Conservation (phyloP, 2,329 filamentous ascomycete species). For the Ascochyta lentis region DNA sequence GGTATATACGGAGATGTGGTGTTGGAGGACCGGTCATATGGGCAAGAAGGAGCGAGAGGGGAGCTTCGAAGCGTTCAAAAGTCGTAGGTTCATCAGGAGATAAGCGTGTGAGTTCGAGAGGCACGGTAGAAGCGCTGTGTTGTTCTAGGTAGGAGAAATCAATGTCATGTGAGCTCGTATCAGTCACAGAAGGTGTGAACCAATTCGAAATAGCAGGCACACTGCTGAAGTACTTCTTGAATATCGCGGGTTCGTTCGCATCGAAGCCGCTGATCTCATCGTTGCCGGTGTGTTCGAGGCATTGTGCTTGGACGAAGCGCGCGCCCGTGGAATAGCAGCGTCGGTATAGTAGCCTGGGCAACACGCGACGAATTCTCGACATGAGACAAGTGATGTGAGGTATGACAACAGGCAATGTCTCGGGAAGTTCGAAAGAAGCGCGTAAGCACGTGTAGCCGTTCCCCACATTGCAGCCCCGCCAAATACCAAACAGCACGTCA, state of each 20-base stretch:
- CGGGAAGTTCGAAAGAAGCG: constrained; percentile 15
- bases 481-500: constrained; percentile 22
- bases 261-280: constrained; percentile 25
- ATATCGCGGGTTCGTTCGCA: constrained; percentile 27
- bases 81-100: constrained; percentile 38
- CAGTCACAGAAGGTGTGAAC: constrained; percentile 27
- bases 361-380: constrained; percentile 4
- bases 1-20: constrained; percentile 66
- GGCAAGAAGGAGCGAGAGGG: constrained; percentile 69
- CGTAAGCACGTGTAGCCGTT: constrained; percentile 31
- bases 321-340: constrained; percentile 18
- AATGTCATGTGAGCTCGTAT: constrained; percentile 20
- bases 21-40: constrained; percentile 52
- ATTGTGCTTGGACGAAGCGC: constrained; percentile 19
- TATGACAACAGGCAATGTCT: constrained; percentile 4
- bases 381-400: constrained; percentile 10
- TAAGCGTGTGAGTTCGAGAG: constrained; percentile 63
- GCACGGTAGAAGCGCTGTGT: constrained; percentile 60
- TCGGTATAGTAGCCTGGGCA: neutral
- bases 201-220: constrained; percentile 43
- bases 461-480: constrained; percentile 30
- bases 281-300: constrained; percentile 9
- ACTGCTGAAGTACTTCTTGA: constrained; percentile 28
- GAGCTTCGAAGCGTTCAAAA: constrained; percentile 66
- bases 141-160: constrained; percentile 39